Evolutionary conservation across 2,329 filamentous ascomycete genomes (phyloP).

Genomic region (Cordyceps pruinosa): DNA sequence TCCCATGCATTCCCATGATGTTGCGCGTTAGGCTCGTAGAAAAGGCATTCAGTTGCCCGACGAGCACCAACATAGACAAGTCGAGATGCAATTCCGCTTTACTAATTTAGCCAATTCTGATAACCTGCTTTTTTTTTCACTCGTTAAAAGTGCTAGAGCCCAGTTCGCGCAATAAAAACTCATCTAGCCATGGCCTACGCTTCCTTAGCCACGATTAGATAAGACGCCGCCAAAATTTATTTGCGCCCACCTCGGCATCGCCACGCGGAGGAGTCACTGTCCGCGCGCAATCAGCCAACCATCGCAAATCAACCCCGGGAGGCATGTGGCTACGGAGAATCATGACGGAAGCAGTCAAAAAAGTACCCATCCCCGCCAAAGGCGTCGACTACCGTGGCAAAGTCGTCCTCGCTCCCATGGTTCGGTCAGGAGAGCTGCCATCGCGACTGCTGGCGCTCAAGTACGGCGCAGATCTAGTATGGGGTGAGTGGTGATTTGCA

Average conservation of each 20-base stretch:
- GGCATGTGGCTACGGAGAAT: constrained; percentile 38
- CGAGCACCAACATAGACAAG: too few relatives aligned
- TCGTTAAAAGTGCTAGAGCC: too few relatives aligned
- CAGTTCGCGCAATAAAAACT: too few relatives aligned
- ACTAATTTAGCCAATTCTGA: too few relatives aligned
- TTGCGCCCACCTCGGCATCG: constrained; percentile 1
- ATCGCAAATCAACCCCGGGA: not conserved
- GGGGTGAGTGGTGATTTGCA: constrained; percentile 55
- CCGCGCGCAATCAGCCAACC: not conserved
- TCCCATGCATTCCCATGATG: too few relatives aligned
- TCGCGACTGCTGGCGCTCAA: constrained; percentile 82
- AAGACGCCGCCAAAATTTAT: constrained; percentile 4
- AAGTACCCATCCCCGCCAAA: constrained; percentile 75
- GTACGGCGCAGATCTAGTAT: constrained; percentile 94
- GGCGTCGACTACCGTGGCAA: constrained; percentile 93
- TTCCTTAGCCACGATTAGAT: constrained; percentile 11
- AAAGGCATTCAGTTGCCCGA: too few relatives aligned
- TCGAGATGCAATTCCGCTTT: too few relatives aligned
- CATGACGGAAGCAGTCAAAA: constrained; percentile 55
- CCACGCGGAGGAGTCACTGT: not conserved
- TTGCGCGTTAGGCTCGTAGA: too few relatives aligned
- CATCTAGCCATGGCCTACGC: too few relatives aligned
- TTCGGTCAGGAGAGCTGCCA: constrained; percentile 91
- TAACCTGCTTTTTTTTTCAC: too few relatives aligned
- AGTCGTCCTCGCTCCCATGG: constrained; percentile 94